These are phyloP conservation scores for Tuber melanosporum DNA, from an alignment of 495 filamentous ascomycete species.

Conservation along the genomic window DNA sequence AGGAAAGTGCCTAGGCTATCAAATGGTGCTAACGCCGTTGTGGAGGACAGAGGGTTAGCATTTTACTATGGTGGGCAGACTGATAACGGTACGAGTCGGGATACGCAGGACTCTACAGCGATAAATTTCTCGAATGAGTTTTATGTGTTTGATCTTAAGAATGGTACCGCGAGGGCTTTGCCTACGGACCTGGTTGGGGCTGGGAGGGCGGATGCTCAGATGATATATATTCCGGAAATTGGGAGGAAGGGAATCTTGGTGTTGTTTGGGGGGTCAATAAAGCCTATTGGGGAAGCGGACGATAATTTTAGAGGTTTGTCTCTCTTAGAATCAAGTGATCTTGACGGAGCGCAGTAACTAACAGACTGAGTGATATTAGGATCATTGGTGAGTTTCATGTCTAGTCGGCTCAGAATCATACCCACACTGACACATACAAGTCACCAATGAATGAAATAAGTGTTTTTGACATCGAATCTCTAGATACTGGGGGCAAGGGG, in stretches of 20 bases:
- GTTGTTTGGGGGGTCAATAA: slow-evolving; percentile 13
- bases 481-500: slow-evolving; percentile 48
- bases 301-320: slow-evolving; percentile 8
- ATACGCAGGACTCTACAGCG: slow-evolving; percentile 7
- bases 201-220: slow-evolving; percentile 21
- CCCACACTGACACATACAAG: slow-evolving; percentile 6
- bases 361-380: neutral
- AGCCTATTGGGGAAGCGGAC: neutral
- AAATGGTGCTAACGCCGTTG: slow-evolving; percentile 22
- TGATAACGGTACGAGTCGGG: slow-evolving; percentile 19
- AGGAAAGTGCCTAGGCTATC: slow-evolving; percentile 17
- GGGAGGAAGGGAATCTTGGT: slow-evolving; percentile 22
- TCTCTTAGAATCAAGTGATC: neutral
- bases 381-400: neutral
- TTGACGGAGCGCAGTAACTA: neutral
- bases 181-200: slow-evolving; percentile 21
- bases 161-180: slow-evolving; percentile 19
- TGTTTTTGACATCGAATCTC: slow-evolving; percentile 27
- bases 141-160: slow-evolving; percentile 27
- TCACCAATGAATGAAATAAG: slow-evolving; percentile 19
- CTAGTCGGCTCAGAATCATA: neutral
- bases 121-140: slow-evolving; percentile 25
- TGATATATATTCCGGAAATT: slow-evolving; percentile 23
- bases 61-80: slow-evolving; percentile 27
- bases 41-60: slow-evolving; percentile 20